Conservation (phyloP, 495 filamentous ascomycete species). For the Platismatia glauca region DNA sequence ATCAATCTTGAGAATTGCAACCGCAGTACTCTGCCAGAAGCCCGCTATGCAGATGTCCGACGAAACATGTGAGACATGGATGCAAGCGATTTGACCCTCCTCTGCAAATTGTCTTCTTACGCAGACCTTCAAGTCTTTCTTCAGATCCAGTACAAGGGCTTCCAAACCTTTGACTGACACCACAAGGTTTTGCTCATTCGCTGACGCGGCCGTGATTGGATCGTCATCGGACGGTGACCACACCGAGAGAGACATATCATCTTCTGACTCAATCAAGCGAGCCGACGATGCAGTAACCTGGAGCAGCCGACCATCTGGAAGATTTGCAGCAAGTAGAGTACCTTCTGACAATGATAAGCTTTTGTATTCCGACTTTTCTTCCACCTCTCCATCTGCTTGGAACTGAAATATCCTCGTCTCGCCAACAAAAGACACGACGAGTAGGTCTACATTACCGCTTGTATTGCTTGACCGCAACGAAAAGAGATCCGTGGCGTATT, state of each 20-base stretch:
- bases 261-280: conserved; percentile 56
- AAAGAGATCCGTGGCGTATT: conserved; percentile 63
- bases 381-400: conserved; percentile 62
- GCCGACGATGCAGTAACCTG: conserved; percentile 67
- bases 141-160: conserved; percentile 57
- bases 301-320: conserved; percentile 54
- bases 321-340: conserved; percentile 62
- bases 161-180: conserved; percentile 62
- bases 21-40: conserved; percentile 69
- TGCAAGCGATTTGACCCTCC: conserved; percentile 71
- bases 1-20: conserved; percentile 59
- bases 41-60: conserved; percentile 59
- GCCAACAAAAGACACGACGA: conserved; percentile 71
- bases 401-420: conserved; percentile 83
- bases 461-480: conserved; percentile 45
- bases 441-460: conserved; percentile 49
- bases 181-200: conserved; percentile 57
- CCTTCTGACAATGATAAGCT: conserved; percentile 59
- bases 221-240: conserved; percentile 54
- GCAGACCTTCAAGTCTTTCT: conserved; percentile 44
- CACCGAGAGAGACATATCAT: conserved; percentile 55
- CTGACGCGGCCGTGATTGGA: conserved; percentile 68
- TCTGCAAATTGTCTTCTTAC: conserved; percentile 50
- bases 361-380: conserved; percentile 68
- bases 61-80: conserved; percentile 50